Evolutionary conservation across 352 stramenopile genomes (phyloP).

Genomic region (Pythium apleroticum): DNA sequence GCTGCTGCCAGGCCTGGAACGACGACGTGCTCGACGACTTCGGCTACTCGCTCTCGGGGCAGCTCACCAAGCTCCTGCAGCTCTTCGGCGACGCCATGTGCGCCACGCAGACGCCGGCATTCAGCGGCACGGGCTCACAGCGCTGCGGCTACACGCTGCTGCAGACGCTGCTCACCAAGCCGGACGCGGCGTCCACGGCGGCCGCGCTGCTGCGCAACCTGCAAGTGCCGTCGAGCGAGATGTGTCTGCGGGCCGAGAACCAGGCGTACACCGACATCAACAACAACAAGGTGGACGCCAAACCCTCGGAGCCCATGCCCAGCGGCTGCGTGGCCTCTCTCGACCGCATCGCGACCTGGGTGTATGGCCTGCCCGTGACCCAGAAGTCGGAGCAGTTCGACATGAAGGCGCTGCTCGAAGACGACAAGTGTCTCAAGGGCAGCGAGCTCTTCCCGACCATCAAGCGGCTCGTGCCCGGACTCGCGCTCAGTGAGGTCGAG

Average conservation of each 20-base stretch:
- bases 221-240: conserved; percentile 53
- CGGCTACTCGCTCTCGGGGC: conserved; percentile 60
- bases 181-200: conserved; percentile 35
- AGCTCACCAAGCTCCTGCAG: conserved; percentile 56
- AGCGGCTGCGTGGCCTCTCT: conserved; percentile 54
- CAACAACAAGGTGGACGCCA: conserved; percentile 28
- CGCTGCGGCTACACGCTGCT: conserved; percentile 55
- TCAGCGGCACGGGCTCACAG: conserved; percentile 39
- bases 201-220: conserved; percentile 41
- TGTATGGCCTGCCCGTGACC: conserved; percentile 38
- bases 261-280: conserved; percentile 46
- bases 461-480: conserved; percentile 36
- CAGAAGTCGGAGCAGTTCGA: conserved; percentile 32
- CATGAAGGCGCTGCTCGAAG: conserved; percentile 39
- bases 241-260: conserved; percentile 51
- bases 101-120: conserved; percentile 46
- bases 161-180: conserved; percentile 32
- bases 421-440: conserved; percentile 40
- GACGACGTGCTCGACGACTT: conserved; percentile 39
- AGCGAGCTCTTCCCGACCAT: conserved; percentile 42
- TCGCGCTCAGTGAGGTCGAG: conserved; percentile 31
- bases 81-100: conserved; percentile 54
- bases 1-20: conserved; percentile 59
- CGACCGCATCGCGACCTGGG: conserved; percentile 49
- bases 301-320: conserved; percentile 17